Base-by-base conservation (phyloP, 345 rosid genomes). In the Euphorbia lathyris region DNA sequence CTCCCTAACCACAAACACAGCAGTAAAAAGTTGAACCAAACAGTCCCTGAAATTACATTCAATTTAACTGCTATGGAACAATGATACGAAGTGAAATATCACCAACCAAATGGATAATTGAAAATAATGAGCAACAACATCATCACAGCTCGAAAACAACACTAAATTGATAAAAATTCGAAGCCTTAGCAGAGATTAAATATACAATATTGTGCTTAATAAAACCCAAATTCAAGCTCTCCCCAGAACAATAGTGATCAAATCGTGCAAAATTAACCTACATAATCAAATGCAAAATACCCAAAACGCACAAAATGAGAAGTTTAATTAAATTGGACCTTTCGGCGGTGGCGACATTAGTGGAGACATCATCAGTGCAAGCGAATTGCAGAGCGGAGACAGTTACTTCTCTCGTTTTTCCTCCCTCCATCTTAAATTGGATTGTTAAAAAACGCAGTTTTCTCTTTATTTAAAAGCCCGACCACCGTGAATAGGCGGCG, bases 381-480 rank as follows among this genome's bases (percentile, higher is more conserved):
- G 90, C 85, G 78, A 90, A 92, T 65, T 95, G 99, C 17, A 89
- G 75, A 63, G 96, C 86, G 11, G 94, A 84, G 34, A 92, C 94
- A 74, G 68, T 81, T 64, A 84, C 96, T 63, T 84, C 78, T 67
- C 92, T 45, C 22, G 72, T 48, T 22, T 61, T 64, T 51, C 76
- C 82, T 7, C 63, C 77, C 63, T 79, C 82, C 83, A 79, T 72
- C 20, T n/a, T n/a, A 7, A 51, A 51, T 4, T 19, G 23, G 57
- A 8, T 51, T 0, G 11, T 20, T 51, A n/a, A 51, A 19, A 51
- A 20, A 14, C n/a, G 19, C 52, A 48, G n/a, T n/a, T 48, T 48
- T 48, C n/a, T 17, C 19, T 17, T 13, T 13, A 48, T 43, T 43
- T 9, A 3, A 43, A 11, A 43, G 10, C 48, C 48, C 52, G 13